Conservation (phyloP, 1,284 basidiomycete genomes). For the Cystobasidium slooffiae region DNA sequence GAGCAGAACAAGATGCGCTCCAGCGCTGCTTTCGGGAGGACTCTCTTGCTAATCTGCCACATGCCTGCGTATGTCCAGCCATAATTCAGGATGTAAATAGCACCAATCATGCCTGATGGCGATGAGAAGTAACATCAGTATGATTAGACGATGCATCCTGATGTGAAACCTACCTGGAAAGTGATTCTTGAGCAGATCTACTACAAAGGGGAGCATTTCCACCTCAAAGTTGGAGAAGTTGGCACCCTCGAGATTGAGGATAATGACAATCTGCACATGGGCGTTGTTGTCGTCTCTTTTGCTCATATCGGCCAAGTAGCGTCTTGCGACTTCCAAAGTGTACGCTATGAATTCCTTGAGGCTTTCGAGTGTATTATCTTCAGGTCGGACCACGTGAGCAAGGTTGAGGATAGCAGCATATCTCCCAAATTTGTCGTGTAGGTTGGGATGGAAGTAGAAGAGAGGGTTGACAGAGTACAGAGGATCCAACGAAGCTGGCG, state of each 20-base stretch:
- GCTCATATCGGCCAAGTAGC: constrained; percentile 49
- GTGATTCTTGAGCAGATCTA: constrained; percentile 61
- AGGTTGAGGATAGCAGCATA: constrained; percentile 52
- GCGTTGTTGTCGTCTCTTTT: constrained; percentile 22
- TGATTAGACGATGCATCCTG: not conserved
- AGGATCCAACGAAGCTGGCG: constrained; percentile 40
- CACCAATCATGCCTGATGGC: constrained; percentile 19
- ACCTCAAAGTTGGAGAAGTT: constrained; percentile 50
- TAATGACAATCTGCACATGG: constrained; percentile 39
- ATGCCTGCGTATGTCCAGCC: constrained; percentile 78
- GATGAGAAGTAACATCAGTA: not conserved
- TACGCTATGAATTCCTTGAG: constrained; percentile 51
- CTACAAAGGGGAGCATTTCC: constrained; percentile 54
- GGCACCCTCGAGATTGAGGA: constrained; percentile 40
- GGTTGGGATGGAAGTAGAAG: constrained; percentile 52
- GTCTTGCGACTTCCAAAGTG: constrained; percentile 49
- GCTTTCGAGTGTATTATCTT: constrained; percentile 49
- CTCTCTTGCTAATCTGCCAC: constrained; percentile 74
- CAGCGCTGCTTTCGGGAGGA: constrained; percentile 71
- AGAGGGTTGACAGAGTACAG: constrained; percentile 48
- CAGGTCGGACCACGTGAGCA: constrained; percentile 47
- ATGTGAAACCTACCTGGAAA: constrained; percentile 61
- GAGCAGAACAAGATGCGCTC: constrained; percentile 75
- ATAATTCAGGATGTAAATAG: constrained; percentile 77
- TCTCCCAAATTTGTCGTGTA: constrained; percentile 51